Percentiles rank a stretch among this genome's conserved stretches.
Conservation (phyloP, 176 grass and related monocot genomes). For the Eleusine coracana region DNA sequence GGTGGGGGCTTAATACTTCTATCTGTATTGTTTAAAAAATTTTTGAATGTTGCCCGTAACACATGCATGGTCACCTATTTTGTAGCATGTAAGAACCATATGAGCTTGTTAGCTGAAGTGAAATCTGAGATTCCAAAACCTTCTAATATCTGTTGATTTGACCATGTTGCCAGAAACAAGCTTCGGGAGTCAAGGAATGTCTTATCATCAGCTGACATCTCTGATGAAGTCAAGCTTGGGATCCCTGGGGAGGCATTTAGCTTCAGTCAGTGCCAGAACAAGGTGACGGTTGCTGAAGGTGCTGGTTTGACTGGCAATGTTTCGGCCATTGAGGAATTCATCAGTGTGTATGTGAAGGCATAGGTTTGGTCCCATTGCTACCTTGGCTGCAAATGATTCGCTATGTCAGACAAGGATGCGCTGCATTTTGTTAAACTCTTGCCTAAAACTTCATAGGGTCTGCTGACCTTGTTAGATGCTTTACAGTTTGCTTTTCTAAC, state of each 20-base stretch:
- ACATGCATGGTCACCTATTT: not conserved
- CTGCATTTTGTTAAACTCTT: not conserved
- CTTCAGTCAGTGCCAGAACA: constrained; percentile 84
- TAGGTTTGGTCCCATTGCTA: constrained; percentile 6
- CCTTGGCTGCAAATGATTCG: not conserved
- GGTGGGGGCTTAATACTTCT: not conserved
- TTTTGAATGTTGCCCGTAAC: not conserved
- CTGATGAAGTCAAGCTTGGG: constrained; percentile 68
- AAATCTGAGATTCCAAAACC: not conserved
- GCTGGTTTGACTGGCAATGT: constrained; percentile 67
- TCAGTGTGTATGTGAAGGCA: constrained; percentile 59
- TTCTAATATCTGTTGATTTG: constrained; percentile 6
- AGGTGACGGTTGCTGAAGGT: constrained; percentile 67
- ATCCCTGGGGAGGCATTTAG: constrained; percentile 66
- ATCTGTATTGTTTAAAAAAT: not conserved
- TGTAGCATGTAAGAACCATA: not conserved
- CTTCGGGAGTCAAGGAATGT: constrained; percentile 80
- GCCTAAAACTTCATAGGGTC: not conserved
- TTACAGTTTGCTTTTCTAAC: constrained; percentile 20
- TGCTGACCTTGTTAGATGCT: constrained; percentile 29
- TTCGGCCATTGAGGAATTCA: constrained; percentile 61
- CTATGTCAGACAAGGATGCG: not conserved
- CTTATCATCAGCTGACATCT: constrained; percentile 78
- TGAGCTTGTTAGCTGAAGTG: not conserved
- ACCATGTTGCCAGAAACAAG: constrained; percentile 68